Evolutionary conservation across 164 flowering plant species (phyloP), one percentile per base, ranked within the genome.

Genomic region (Protea cynaroides): DNA sequence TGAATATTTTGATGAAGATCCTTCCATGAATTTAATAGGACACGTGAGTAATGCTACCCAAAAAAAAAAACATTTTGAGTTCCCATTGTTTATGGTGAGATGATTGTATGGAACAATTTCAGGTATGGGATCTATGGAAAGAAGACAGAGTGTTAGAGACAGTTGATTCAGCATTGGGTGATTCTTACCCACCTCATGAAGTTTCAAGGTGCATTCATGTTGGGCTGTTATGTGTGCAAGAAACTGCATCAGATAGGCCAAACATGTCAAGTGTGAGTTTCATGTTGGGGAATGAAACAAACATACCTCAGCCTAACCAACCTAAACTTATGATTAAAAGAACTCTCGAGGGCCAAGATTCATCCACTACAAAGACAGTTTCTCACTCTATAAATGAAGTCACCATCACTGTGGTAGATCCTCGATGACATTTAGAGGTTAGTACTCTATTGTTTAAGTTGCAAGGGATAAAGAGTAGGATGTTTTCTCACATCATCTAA

Each of bases 71-170:
- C 12, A 17, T 18, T 49, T 3, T 43, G 11, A 34, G 6, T 5
- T 5, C 21, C 7, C 46, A 25, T 57, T 25, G 44, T 19, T 56
- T 8, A 17, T 23, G 10, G 1, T 23, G 0, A 17, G 46, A 10
- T 61, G 22, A 23, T 24, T 7, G 22, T 14, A 19, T 12, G 43
- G 18, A 12, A 34, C 18, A 18, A 11, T 62, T 57, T 7, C 63
- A 72, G 75, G 64, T 67, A 51, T 72, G 75, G 71, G 63, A 66
- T 18, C 47, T 66, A 25, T 71, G 74, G 74, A 62, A 57, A 0
- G 51, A 25, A 12, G 59, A 29, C 9, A 52, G 50, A 10, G 52
- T 3, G 0, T 14, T 34, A 21, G 61, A 52, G 43, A 37, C 67
- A 17, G 19, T 67, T 24, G 75, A 72, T 29, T 24, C 71, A 22